Percentiles rank a stretch among this genome's conserved stretches.
phyloP scores from a whole-genome alignment of 495 filamentous ascomycete species.

The Tirmania nivea region DNA sequence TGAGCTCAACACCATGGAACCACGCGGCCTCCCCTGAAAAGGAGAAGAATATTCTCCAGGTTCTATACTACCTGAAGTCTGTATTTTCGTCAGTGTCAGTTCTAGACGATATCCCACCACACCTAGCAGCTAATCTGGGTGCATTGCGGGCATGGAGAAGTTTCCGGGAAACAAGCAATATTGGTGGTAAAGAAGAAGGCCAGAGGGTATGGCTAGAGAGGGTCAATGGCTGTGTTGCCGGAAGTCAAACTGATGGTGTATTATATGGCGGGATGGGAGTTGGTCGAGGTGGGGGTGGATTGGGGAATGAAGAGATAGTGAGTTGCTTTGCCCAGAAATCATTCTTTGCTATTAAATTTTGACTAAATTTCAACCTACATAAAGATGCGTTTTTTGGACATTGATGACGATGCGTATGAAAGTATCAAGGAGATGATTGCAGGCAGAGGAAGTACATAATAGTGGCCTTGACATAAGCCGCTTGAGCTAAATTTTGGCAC shows the following conservation, averaged over 20 bases:
- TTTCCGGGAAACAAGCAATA: neutral
- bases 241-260: conserved; percentile 1
- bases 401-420: neutral
- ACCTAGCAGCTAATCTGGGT: conserved; percentile 65
- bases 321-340: neutral
- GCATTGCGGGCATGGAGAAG: conserved; percentile 73
- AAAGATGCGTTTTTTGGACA: neutral
- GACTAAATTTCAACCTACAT: neutral
- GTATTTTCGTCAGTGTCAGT: conserved; percentile 57
- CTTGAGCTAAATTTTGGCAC: too few relatives aligned
- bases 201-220: conserved; percentile 7
- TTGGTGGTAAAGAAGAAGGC: conserved; percentile 1
- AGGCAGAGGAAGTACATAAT: too few relatives aligned
- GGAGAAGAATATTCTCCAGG: conserved; percentile 31
- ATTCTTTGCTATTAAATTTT: neutral
- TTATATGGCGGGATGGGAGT: neutral
- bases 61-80: conserved; percentile 61
- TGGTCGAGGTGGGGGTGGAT: neutral
- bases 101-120: conserved; percentile 56
- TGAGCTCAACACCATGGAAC: conserved; percentile 19
- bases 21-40: neutral
- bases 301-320: conserved; percentile 8
- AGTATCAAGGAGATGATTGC: neutral
- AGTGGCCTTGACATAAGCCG: too few relatives aligned
- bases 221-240: conserved; percentile 4